Conservation (phyloP, 164 flowering plant species). For the Chloranthus sessilifolius region DNA sequence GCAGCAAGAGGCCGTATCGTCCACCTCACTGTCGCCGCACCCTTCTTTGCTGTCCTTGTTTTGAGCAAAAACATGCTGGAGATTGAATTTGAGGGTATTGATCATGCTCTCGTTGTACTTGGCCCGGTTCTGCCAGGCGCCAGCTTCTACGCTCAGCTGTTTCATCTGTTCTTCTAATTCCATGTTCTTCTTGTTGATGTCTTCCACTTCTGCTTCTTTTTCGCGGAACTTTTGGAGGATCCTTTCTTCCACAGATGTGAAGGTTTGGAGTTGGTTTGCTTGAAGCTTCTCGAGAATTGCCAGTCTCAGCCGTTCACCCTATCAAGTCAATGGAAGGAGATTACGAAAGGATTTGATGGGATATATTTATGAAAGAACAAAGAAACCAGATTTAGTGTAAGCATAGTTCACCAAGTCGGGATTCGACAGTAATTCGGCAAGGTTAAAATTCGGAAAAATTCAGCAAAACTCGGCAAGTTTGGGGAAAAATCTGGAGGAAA, state of each 20-base stretch:
- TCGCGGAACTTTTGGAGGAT: slow-evolving; percentile 60
- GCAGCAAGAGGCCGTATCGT: slow-evolving; percentile 83
- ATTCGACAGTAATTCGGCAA: too few species aligned
- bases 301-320: slow-evolving; percentile 73
- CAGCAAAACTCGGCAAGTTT: too few species aligned
- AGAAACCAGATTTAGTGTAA: too few species aligned
- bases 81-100: slow-evolving; percentile 51
- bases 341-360: too few species aligned
- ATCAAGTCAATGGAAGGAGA: slow-evolving; percentile 1
- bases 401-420: too few species aligned
- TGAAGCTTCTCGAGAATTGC: slow-evolving; percentile 62
- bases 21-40: slow-evolving; percentile 84
- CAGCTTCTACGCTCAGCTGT: slow-evolving; percentile 51
- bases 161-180: slow-evolving; percentile 66
- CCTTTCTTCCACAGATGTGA: slow-evolving; percentile 53
- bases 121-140: slow-evolving; percentile 76
- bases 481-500: too few species aligned
- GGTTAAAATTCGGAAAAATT: too few species aligned
- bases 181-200: slow-evolving; percentile 55
- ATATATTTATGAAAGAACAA: too few species aligned
- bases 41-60: slow-evolving; percentile 75
- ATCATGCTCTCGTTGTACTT: slow-evolving; percentile 63
- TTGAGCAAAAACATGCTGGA: slow-evolving; percentile 64
- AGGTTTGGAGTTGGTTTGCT: slow-evolving; percentile 49
- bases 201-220: slow-evolving; percentile 63